A percentile compares a stretch with the other conserved stretches of the same genome.
phyloP scores from a whole-genome alignment of 192 early-diverging fungal species.

The Coemansia sp. region DNA sequence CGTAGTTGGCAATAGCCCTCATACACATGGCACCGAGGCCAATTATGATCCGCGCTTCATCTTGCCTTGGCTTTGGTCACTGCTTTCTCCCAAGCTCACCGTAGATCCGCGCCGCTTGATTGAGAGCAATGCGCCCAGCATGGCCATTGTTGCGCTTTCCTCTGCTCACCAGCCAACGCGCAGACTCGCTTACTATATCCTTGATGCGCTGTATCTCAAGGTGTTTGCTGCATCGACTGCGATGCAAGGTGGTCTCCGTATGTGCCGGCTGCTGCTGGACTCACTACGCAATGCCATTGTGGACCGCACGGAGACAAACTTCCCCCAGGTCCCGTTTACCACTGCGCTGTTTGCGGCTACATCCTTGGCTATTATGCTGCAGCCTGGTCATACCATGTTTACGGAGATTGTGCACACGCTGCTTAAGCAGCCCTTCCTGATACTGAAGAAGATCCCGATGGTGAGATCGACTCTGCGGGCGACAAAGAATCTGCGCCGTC shows the following conservation, averaged over 20 bases:
- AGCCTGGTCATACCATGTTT: conserved; percentile 42
- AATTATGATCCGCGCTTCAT: conserved; percentile 35
- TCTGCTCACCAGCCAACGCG: conserved; percentile 24
- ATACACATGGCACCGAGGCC: background rate
- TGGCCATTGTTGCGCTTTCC: conserved; percentile 36
- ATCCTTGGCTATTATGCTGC: conserved; percentile 27
- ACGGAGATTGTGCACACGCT: conserved; percentile 23
- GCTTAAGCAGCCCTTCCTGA: conserved; percentile 24
- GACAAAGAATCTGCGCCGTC: background rate
- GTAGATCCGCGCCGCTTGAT: conserved; percentile 25
- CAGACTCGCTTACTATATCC: conserved; percentile 36
- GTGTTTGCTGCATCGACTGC: background rate
- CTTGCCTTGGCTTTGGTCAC: conserved; percentile 36
- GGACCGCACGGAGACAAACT: conserved; percentile 2
- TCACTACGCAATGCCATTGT: conserved; percentile 41
- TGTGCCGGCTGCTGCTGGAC: conserved; percentile 33
- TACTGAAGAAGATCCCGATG: conserved; percentile 26
- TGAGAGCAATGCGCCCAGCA: conserved; percentile 26
- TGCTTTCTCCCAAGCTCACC: conserved; percentile 15
- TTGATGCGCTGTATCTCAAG: conserved; percentile 23
- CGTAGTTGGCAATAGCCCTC: background rate
- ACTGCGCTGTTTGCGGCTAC: conserved; percentile 34
- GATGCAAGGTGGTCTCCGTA: conserved; percentile 15
- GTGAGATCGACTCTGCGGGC: conserved; percentile 17
- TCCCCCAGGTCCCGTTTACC: conserved; percentile 33